Conservation (phyloP, 2,329 filamentous ascomycete species). For the Xylaria sp. region DNA sequence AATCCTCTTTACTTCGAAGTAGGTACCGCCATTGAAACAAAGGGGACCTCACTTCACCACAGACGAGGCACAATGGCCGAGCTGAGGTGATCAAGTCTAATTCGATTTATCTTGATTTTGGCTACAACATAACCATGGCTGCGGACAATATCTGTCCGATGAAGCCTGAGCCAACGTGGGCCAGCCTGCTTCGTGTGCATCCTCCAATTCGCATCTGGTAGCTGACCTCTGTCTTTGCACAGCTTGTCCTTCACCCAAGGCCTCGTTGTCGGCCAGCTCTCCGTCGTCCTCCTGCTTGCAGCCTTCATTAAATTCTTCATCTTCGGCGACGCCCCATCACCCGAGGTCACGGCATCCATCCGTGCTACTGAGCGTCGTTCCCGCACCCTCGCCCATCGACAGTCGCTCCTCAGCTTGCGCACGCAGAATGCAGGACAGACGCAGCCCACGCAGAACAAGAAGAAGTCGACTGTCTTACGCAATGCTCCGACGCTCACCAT, state of each 20-base stretch:
- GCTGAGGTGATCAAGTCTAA: constrained; percentile 16
- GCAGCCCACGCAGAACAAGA: constrained; percentile 64
- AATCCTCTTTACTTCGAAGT: background rate
- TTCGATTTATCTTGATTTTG: background rate
- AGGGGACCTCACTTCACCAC: constrained; percentile 9
- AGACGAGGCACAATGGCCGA: constrained; percentile 19
- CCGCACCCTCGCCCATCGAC: constrained; percentile 78
- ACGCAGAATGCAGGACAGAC: constrained; percentile 53
- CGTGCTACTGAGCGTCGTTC: constrained; percentile 79
- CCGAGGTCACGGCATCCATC: constrained; percentile 80
- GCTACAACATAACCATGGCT: constrained; percentile 38
- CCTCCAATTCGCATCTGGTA: constrained; percentile 21
- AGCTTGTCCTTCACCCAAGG: constrained; percentile 94
- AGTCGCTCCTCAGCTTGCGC: constrained; percentile 73
- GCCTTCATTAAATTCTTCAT: constrained; percentile 99
- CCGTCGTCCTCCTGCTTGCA: constrained; percentile 88
- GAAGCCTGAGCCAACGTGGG: constrained; percentile 50
- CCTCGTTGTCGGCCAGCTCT: constrained; percentile 91
- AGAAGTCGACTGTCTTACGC: constrained; percentile 77
- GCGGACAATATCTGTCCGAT: constrained; percentile 49
- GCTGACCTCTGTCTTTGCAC: constrained; percentile 38
- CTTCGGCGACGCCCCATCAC: constrained; percentile 89
- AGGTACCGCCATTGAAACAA: constrained; percentile 7
- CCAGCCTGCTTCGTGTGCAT: constrained; percentile 25
- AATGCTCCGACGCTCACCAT: constrained; percentile 82